Evolutionary conservation across 768 basidiomycete genomes (phyloP).

Genomic region (Pholiota molesta): DNA sequence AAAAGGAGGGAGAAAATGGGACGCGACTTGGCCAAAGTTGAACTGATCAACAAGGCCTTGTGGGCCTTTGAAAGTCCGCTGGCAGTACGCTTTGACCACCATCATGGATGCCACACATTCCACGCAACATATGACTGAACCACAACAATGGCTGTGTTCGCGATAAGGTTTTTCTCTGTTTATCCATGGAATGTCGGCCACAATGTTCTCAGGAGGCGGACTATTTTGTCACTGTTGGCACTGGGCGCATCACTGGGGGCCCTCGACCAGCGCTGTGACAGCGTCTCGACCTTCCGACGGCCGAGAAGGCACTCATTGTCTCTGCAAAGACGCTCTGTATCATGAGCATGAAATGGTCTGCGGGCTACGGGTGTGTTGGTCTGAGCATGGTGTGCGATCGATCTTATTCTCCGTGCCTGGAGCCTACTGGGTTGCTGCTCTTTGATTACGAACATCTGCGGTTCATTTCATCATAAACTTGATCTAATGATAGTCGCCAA

Average conservation of each 20-base stretch:
- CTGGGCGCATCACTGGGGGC: too few species aligned
- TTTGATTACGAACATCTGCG: background rate
- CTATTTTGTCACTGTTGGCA: too few species aligned
- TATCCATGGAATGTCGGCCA: background rate
- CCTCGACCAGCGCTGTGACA: too few species aligned
- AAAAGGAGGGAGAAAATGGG: slow-evolving; percentile 30
- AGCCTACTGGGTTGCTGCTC: background rate
- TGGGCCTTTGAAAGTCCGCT: slow-evolving; percentile 48
- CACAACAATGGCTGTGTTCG: slow-evolving; percentile 23
- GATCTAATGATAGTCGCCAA: too few species aligned
- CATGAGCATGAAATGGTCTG: background rate
- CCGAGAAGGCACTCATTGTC: too few species aligned
- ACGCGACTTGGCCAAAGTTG: slow-evolving; percentile 37
- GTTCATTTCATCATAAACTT: too few species aligned
- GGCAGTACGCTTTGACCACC: slow-evolving; percentile 48
- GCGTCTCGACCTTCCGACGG: too few species aligned
- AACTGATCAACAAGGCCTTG: slow-evolving; percentile 24
- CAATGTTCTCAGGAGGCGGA: background rate
- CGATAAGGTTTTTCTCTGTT: slow-evolving; percentile 31
- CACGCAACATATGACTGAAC: slow-evolving; percentile 17
- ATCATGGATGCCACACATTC: slow-evolving; percentile 21
- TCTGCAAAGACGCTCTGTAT: background rate
- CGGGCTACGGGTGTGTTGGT: background rate
- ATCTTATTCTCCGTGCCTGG: background rate
- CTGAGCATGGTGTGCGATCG: background rate